A percentile compares a stretch with the other conserved stretches of the same genome.
Evolutionary conservation across 768 basidiomycete genomes (phyloP).

Genomic region (Pleurotus giganteus): DNA sequence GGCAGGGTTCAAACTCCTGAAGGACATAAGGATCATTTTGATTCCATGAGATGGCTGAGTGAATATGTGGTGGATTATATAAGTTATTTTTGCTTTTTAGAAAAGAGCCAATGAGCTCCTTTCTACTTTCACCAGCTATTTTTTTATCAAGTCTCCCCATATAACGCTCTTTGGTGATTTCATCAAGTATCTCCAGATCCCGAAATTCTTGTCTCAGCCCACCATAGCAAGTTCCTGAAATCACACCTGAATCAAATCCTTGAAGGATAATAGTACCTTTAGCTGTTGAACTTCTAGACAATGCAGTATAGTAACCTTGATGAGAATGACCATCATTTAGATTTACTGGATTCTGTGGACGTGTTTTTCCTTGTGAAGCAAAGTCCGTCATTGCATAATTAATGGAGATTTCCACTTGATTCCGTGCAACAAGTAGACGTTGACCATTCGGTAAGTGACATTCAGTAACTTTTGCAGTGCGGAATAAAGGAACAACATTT

Average conservation of each 20-base stretch:
- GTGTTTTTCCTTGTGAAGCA: constrained; percentile 11
- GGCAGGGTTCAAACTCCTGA: too few relatives aligned
- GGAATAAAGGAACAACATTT: background rate
- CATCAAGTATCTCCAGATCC: constrained; percentile 20
- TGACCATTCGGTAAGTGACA: background rate
- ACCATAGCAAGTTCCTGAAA: background rate
- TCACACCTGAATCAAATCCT: constrained; percentile 7
- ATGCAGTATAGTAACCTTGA: constrained; percentile 5
- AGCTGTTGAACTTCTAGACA: constrained; percentile 8
- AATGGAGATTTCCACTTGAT: background rate
- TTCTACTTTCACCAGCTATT: too few relatives aligned
- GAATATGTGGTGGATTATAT: too few relatives aligned
- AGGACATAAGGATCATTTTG: too few relatives aligned
- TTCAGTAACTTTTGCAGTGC: background rate
- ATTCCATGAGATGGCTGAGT: too few relatives aligned
- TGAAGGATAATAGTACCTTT: constrained; percentile 6
- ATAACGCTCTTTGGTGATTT: too few relatives aligned
- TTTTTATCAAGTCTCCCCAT: too few relatives aligned
- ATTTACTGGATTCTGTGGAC: constrained; percentile 8
- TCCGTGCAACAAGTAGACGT: background rate
- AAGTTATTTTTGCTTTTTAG: too few relatives aligned
- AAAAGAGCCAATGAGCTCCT: too few relatives aligned
- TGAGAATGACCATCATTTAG: background rate
- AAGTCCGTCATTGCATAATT: constrained; percentile 11
- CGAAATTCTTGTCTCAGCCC: constrained; percentile 20